These are phyloP conservation scores for Bretschneidera sinensis DNA, from an alignment of 345 rosid species.

Conservation along the genomic window DNA sequence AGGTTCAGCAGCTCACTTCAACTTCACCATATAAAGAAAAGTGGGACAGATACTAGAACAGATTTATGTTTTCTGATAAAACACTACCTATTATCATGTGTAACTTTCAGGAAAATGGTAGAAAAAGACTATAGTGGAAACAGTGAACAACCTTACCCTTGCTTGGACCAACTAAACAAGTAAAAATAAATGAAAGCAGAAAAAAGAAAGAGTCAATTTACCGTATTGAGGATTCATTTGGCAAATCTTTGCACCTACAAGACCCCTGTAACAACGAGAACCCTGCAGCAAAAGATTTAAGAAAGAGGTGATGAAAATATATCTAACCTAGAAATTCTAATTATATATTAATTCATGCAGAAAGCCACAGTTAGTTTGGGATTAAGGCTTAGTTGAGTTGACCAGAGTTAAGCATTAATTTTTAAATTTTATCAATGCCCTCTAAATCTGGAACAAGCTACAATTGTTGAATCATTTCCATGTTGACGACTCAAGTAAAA, in stretches of 20 bases:
- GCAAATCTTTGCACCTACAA: constrained; percentile 5
- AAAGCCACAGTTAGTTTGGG: too few species aligned
- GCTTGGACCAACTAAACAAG: too few species aligned
- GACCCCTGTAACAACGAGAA: constrained; percentile 17
- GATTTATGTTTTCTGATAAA: neutral
- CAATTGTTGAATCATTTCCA: constrained; percentile 3
- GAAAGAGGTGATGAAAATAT: neutral
- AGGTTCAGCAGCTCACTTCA: neutral
- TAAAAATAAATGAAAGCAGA: neutral
- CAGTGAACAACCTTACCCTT: too few species aligned
- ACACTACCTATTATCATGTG: neutral
- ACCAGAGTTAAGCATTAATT: neutral
- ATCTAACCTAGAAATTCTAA: neutral
- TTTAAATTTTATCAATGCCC: neutral
- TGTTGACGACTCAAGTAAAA: neutral
- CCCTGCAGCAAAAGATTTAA: constrained; percentile 26
- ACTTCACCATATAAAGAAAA: too few species aligned
- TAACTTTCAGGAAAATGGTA: neutral
- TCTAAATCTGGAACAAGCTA: neutral
- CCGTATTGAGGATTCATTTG: constrained; percentile 25
- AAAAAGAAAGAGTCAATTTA: constrained; percentile 10
- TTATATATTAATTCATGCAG: too few species aligned
- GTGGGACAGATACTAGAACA: neutral
- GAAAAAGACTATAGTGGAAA: too few species aligned
- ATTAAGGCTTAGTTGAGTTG: neutral